A percentile compares a stretch with the other conserved stretches of the same genome.
phyloP scores from a whole-genome alignment of 1,139 yeast species.

The Kluyveromyces sp. region DNA sequence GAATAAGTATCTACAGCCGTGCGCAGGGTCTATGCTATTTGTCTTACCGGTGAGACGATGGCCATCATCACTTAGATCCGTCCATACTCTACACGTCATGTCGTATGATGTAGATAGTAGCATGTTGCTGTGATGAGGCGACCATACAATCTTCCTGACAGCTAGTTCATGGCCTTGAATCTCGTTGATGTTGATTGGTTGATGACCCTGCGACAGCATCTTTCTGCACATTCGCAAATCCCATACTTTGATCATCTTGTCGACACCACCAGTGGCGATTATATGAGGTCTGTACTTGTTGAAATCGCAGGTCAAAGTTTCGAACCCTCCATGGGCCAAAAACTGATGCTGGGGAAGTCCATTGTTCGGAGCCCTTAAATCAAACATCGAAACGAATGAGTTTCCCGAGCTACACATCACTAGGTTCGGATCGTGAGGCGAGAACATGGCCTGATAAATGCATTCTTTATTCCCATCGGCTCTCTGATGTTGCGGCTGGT shows the following conservation, averaged over 20 bases:
- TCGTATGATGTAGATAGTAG: constrained; percentile 79
- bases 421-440: constrained; percentile 76
- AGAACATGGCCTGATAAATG: constrained; percentile 71
- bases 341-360: constrained; percentile 46
- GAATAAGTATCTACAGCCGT: constrained; percentile 53
- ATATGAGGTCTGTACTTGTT: constrained; percentile 78
- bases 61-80: constrained; percentile 52
- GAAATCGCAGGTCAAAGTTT: constrained; percentile 77
- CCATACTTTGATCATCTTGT: constrained; percentile 78
- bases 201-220: constrained; percentile 48
- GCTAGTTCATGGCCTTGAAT: constrained; percentile 74
- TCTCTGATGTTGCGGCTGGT: constrained; percentile 16
- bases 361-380: constrained; percentile 61
- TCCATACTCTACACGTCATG: constrained; percentile 87
- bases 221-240: constrained; percentile 65
- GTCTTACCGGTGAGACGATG: constrained; percentile 41
- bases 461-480: constrained; percentile 39
- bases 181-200: constrained; percentile 59
- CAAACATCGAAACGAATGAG: constrained; percentile 77
- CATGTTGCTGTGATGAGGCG: constrained; percentile 74
- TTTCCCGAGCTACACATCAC: constrained; percentile 75
- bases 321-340: constrained; percentile 73
- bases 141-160: constrained; percentile 75
- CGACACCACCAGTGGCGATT: constrained; percentile 86
- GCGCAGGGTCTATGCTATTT: constrained; percentile 36